Evolutionary conservation across 148 eudicot genomes (phyloP), one percentile per base, ranked within the genome.

Genomic region (Spergularia bocconei): DNA sequence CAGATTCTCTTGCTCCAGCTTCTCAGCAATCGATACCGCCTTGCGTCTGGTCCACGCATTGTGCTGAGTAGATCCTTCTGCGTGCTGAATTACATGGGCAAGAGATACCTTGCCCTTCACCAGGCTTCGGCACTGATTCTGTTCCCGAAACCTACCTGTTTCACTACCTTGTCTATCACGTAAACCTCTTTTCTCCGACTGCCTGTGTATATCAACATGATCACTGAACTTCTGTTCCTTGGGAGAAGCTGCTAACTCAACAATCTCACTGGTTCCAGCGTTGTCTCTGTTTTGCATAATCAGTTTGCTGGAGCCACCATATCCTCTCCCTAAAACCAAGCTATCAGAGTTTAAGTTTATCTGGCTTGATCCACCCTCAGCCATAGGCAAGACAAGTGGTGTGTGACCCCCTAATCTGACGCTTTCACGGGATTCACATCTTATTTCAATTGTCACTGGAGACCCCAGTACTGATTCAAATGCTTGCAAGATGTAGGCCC

Each of bases 1-100:
- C 98, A 94, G 82, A 84, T 94, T 94, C 79, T 94, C 96, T 88
- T 91, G 97, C 82, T 91, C 98, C 36, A 94, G 93, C 83, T 91
- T 94, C 79, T 94, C 97, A 78, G 98, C 97, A 80, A 91, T 91
- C 23, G 98, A 94, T 51, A 87, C 87, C 41, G 93, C 98, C 84
- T 88, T 90, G 76, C 90, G 87, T 82, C 86, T 90, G 19, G 98
- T 91, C 98, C 98, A 94, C 63, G 93, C 86, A 86, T 79, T 75
- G 75, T 77, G 84, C 59, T 84, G 91, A 19, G 82, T 39, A 73
- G 84, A 80, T 80, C 96, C 89, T 79, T 94, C 96, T 36, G 93
- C 85, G 67, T 91, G 98, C 82, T 94, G 95, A 80, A 94, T 87
- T 36, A 94, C 93, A 75, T 86, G 93, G 33, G 97, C 98, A 76